Percentiles rank a stretch among this genome's conserved stretches.
Evolutionary conservation across 2,329 filamentous ascomycete genomes (phyloP).

Genomic region (Fusarium sp.): DNA sequence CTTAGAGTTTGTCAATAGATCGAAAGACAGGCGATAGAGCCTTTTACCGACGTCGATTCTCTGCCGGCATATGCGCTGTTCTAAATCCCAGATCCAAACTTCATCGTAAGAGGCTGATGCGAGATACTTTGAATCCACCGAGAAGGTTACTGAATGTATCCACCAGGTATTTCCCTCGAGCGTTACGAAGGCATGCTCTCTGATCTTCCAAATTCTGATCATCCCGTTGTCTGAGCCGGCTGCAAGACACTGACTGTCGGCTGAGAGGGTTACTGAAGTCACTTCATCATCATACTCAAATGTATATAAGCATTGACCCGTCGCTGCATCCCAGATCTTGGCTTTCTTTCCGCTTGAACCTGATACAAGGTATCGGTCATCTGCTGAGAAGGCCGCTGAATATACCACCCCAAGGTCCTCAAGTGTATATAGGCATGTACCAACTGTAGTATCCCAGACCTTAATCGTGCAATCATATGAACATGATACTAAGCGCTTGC

Average conservation of each 20-base stretch:
- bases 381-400: fast-evolving
- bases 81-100: fast-evolving
- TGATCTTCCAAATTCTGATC: fast-evolving
- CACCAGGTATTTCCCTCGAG: too few species aligned
- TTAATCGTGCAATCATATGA: fast-evolving
- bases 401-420: fast-evolving
- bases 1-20: fast-evolving
- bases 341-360: fast-evolving
- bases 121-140: fast-evolving
- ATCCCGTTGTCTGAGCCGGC: fast-evolving
- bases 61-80: fast-evolving
- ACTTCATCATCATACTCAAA: fast-evolving
- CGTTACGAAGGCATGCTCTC: fast-evolving
- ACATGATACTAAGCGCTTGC: fast-evolving
- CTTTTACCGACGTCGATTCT: fast-evolving
- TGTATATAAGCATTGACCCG: fast-evolving
- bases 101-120: fast-evolving
- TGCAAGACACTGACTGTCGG: fast-evolving
- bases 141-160: neutral
- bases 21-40: fast-evolving
- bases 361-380: neutral
- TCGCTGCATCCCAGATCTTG: fast-evolving
- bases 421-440: neutral
- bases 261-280: fast-evolving
- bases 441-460: neutral